Conservation (phyloP, 768 basidiomycete genomes). For the Termitomyces sp. region DNA sequence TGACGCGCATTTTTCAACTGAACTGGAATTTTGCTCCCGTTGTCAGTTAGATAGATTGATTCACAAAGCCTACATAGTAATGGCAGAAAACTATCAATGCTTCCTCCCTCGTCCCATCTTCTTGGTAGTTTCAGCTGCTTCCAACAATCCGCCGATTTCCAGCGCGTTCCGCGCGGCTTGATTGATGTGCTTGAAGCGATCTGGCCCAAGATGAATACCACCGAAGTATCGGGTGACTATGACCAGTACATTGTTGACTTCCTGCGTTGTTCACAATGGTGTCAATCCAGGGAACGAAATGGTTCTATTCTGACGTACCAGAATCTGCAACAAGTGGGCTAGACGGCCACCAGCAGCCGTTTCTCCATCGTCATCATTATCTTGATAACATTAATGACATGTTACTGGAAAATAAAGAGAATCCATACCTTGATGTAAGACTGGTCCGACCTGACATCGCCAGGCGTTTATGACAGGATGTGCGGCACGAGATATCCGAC, state of each 20-base stretch:
- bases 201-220: conserved; percentile 85
- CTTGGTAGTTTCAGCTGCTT: conserved; percentile 32
- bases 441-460: conserved; percentile 61
- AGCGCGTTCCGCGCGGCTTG: conserved; percentile 91
- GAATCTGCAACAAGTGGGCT: conserved; percentile 85
- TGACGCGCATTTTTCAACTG: not conserved
- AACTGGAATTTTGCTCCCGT: not conserved
- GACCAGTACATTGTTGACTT: conserved; percentile 79
- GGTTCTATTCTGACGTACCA: conserved; percentile 39
- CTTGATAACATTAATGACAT: conserved; percentile 28
- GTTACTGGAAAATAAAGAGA: not conserved
- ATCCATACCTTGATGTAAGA: conserved; percentile 66
- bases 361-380: conserved; percentile 95
- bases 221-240: conserved; percentile 94
- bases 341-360: conserved; percentile 87
- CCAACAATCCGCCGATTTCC: conserved; percentile 82
- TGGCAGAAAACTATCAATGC: conserved; percentile 6
- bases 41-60: not conserved
- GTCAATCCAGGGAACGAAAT: not conserved
- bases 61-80: not conserved
- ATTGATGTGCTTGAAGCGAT: conserved; percentile 90
- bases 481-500: conserved; percentile 66
- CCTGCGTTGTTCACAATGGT: conserved; percentile 33
- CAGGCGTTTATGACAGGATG: conserved; percentile 82
- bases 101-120: conserved; percentile 22